These are phyloP conservation scores for Annulohypoxylon moriforme DNA, from an alignment of 495 filamentous ascomycete species.

Conservation along the genomic window DNA sequence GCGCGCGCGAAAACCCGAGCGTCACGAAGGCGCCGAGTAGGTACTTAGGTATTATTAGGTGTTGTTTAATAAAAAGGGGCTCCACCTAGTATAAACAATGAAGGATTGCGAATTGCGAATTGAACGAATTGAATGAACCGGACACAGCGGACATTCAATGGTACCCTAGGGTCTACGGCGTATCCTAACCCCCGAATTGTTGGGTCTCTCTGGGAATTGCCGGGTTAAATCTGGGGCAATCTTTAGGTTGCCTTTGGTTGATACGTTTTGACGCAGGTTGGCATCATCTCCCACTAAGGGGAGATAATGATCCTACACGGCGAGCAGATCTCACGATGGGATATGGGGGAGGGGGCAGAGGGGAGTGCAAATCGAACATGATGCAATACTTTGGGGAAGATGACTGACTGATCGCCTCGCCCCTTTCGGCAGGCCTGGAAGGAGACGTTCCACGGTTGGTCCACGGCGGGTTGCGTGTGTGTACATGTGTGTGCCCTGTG, in stretches of 20 bases:
- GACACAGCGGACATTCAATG: conserved; percentile 30
- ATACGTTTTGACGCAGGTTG: conserved; percentile 40
- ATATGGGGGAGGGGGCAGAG: conserved; percentile 2
- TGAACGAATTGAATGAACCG: background rate
- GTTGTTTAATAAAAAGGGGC: conserved; percentile 18
- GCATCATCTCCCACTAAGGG: conserved; percentile 40
- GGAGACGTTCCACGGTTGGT: conserved; percentile 40
- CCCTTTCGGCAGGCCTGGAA: conserved; percentile 48
- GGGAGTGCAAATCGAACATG: conserved; percentile 35
- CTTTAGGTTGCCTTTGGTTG: conserved; percentile 26
- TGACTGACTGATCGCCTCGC: conserved; percentile 45
- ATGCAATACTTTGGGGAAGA: conserved; percentile 46
- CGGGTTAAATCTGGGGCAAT: conserved; percentile 39
- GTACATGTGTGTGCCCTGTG: background rate
- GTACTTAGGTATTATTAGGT: background rate
- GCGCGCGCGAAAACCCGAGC: conserved; percentile 31
- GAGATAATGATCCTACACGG: conserved; percentile 12
- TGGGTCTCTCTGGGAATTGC: conserved; percentile 34
- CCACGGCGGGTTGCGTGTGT: conserved; percentile 2
- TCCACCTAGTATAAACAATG: conserved; percentile 10
- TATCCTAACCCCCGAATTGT: conserved; percentile 40
- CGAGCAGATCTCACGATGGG: conserved; percentile 39
- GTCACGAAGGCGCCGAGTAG: conserved; percentile 8
- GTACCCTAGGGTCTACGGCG: conserved; percentile 17
- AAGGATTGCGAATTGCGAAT: conserved; percentile 17